Conservation (phyloP, 208 protist genomes). For the Leptomonas pyrrhocoris region DNA sequence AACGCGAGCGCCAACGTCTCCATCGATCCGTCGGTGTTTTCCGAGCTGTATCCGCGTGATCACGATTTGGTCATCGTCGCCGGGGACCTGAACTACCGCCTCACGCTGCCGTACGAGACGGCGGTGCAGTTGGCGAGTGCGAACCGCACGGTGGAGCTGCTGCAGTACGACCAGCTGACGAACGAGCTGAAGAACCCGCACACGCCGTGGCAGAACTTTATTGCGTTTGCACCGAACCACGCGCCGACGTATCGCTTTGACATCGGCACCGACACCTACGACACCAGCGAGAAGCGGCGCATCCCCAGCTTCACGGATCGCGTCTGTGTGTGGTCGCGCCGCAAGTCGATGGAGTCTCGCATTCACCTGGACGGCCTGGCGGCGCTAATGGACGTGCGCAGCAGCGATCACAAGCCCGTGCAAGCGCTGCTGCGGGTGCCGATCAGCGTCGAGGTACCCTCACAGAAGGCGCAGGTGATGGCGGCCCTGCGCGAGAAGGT, state of each 20-base stretch:
- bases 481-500: slow-evolving; percentile 52
- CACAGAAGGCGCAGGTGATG: slow-evolving; percentile 57
- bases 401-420: slow-evolving; percentile 89
- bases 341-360: slow-evolving; percentile 40
- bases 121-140: slow-evolving; percentile 47
- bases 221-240: slow-evolving; percentile 70
- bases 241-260: slow-evolving; percentile 93
- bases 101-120: slow-evolving; percentile 80
- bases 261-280: slow-evolving; percentile 88
- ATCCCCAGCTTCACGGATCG: slow-evolving; percentile 92
- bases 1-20: slow-evolving; percentile 23
- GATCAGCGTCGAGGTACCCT: slow-evolving; percentile 63
- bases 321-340: slow-evolving; percentile 68
- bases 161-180: slow-evolving; percentile 86
- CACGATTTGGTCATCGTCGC: slow-evolving; percentile 91
- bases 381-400: slow-evolving; percentile 57
- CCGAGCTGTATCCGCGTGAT: slow-evolving; percentile 68
- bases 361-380: slow-evolving; percentile 49
- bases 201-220: slow-evolving; percentile 83
- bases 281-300: slow-evolving; percentile 92
- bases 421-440: slow-evolving; percentile 65
- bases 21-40: slow-evolving; percentile 25
- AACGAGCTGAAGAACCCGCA: slow-evolving; percentile 64
- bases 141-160: slow-evolving; percentile 46
- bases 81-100: slow-evolving; percentile 94